Evolutionary conservation across 169 alveolate species (phyloP), one percentile per base, ranked within the genome.

Genomic region (Eimeria sp.): DNA sequence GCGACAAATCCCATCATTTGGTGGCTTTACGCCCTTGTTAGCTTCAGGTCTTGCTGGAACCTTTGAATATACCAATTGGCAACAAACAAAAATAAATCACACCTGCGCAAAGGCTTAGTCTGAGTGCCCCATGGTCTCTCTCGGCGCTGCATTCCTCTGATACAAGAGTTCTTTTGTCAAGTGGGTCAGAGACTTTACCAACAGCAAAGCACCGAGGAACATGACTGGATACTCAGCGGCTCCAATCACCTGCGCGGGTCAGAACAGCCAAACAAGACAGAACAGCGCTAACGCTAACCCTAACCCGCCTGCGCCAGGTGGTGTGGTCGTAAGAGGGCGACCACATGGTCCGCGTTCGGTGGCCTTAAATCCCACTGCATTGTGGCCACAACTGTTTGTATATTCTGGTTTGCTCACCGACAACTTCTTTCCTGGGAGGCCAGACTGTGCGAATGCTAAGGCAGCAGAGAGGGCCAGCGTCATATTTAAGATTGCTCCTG

Each of bases 381-480:
- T 30, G n/a, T 34, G 1, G 82, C 14, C 11, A 72, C 13, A 34
- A 34, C 16, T 5, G 51, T 2, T 51, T 72, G 3, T 72, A 34
- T 10, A 18, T 7, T 34, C 54, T 27, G 6, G 9, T 30, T 51
- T 13, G 63, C 93, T 61, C 83, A 87, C 93, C 72, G 93, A 87
- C n/a, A 87, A 63, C 49, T 58, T 87, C 58, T 43, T 11, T 14
- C 78, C 93, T 4, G 93, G 93, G 2, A 87, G 65, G 93, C 93
- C 25, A 43, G 82, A 58, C 63, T 87, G 93, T 22, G 83, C 54
- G 47, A 63, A 11, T 45, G 93, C 82, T 67, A 87, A 49, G 9
- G 83, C 93, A 25, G 93, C 93, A 30, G 93, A 87, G 93, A 87
- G 93, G 20, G 93, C 93, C 34, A 87, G 20, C 51, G 73, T 40